Evolutionary conservation across 257 asterid species (phyloP).

Genomic region (Nicotiana knightiana): DNA sequence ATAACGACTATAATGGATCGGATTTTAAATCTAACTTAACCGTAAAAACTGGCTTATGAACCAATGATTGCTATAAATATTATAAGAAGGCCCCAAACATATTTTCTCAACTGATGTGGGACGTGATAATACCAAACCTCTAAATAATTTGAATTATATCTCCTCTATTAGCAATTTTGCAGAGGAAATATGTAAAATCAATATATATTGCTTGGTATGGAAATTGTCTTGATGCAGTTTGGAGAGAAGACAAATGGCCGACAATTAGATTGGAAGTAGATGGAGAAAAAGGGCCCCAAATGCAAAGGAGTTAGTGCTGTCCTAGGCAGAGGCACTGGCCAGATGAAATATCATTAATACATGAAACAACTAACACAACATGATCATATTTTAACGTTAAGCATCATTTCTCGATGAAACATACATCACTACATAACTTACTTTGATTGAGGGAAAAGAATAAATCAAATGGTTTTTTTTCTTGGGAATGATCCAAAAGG

Average conservation of each 20-base stretch:
- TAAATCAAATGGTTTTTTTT: neutral
- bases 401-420: neutral
- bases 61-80: no score
- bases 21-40: no score
- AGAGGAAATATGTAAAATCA: neutral
- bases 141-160: neutral
- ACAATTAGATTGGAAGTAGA: conserved; percentile 19
- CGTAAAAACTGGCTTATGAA: no score
- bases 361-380: neutral
- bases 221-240: conserved; percentile 14
- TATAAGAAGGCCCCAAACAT: no score
- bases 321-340: conserved; percentile 11
- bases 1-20: no score
- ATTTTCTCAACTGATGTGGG: no score
- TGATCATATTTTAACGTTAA: neutral
- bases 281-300: conserved; percentile 7
- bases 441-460: neutral
- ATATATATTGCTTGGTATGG: neutral
- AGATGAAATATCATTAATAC: neutral
- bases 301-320: conserved; percentile 20
- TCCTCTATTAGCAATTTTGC: neutral
- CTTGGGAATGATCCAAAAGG: neutral
- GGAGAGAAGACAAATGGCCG: conserved; percentile 29
- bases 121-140: neutral
- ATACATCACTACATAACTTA: neutral